Base-by-base conservation (phyloP, 2,329 filamentous ascomycete species). In the Niveomyces coronatus region DNA sequence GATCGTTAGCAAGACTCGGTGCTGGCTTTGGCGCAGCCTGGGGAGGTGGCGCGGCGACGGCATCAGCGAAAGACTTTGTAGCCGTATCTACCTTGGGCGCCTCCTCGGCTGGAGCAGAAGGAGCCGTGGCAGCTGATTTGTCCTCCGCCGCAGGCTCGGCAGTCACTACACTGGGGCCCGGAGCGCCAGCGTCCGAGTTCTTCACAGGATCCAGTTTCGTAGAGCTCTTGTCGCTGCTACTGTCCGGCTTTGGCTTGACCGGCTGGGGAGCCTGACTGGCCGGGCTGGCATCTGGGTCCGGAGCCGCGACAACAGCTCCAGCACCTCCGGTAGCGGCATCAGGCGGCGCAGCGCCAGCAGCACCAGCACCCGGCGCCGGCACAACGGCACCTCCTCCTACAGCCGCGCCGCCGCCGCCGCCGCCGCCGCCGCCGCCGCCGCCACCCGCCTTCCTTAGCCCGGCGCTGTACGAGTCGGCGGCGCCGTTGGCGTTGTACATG, bases 401-500 rank as follows among this genome's bases (percentile, higher is more conserved):
- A 11, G 20, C 15, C 22, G 36, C 29, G 13, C 29, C 34, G 20
- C 22, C 18, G 10, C 28, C 20, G 18, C 10, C 10, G n/a, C 17
- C 20, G 23, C 23, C 23, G 34, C 16, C 5, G 22, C 20, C 4
- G 35, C 6, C 2, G 27, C 11, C 20, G 28, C 17, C 42, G 3
- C 22, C 40, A 2, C 28, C 32, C 10, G 17, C 37, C 43, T 47
- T 45, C 9, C 45, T 27, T 15, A 47, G 37, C n/a, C 45, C 43
- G 7, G 43, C 45, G 14, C 16, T 37, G 23, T 31, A 47, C 8
- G 43, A 42, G 16, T 47, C 45, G n/a, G 30, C 34, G 2, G 35
- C 20, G 4, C 45, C 45, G 10, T 37, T 39, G 9, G 43, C 45
- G 8, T 29, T 41, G 37, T 48, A 48, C 46, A 47, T 47, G 35